Conservation (phyloP, 2,329 filamentous ascomycete genomes). For the Cercospora berteroae region DNA sequence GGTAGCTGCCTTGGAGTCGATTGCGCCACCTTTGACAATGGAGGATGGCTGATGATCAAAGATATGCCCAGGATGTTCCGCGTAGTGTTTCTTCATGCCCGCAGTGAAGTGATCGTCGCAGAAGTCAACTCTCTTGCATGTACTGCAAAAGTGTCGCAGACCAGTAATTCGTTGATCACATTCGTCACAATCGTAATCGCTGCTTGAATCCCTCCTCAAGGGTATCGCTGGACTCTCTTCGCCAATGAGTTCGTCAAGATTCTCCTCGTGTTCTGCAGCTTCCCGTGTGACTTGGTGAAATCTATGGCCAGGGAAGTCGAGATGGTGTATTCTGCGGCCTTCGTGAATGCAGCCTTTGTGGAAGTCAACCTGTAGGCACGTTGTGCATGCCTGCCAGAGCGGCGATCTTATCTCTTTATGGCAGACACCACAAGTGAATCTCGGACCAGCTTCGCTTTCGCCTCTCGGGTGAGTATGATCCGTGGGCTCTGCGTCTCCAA, state of each 20-base stretch:
- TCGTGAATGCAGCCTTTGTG: slow-evolving; percentile 6
- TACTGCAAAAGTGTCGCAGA: not conserved
- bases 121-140: not conserved
- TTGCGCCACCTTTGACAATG: not conserved
- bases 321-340: slow-evolving; percentile 3
- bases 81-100: slow-evolving; percentile 3
- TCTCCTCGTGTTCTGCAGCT: not conserved
- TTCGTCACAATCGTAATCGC: not conserved
- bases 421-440: not conserved
- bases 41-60: not conserved
- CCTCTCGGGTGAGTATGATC: not conserved
- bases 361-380: not conserved
- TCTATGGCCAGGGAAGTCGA: not conserved
- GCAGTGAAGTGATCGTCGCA: slow-evolving; percentile 7
- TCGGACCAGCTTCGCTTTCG: not conserved
- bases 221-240: not conserved
- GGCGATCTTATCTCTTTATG: not conserved
- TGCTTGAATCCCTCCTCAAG: not conserved
- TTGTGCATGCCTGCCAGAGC: not conserved
- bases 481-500: not conserved
- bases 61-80: not conserved
- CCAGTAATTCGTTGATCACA: not conserved
- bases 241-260: not conserved
- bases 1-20: not conserved
- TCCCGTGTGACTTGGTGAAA: not conserved